A percentile compares a stretch with the other conserved stretches of the same genome.
Evolutionary conservation across 176 grass and related monocot species (phyloP).

Genomic region (Cenchrus fungigraminus): DNA sequence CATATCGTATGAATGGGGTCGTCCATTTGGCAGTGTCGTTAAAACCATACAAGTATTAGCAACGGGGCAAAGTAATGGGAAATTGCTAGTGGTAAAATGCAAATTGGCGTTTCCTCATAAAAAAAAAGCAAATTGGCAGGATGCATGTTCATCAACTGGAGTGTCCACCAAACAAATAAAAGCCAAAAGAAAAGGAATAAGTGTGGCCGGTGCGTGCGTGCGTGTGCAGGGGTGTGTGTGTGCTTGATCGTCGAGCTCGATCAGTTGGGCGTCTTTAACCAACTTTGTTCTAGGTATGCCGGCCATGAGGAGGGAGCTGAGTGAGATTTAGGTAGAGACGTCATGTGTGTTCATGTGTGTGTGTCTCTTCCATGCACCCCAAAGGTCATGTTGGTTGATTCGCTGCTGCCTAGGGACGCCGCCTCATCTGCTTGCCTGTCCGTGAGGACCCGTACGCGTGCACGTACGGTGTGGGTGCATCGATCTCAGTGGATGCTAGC

Average conservation of each 20-base stretch:
- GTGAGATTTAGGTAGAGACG: no score
- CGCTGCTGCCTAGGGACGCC: constrained; percentile 24
- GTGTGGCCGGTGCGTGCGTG: background rate
- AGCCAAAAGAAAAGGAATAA: background rate
- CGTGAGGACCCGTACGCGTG: constrained; percentile 29
- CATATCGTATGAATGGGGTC: no score
- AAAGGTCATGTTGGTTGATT: constrained; percentile 33
- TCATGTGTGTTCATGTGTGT: background rate
- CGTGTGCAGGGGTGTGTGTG: background rate
- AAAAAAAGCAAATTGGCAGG: background rate
- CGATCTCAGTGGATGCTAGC: no score
- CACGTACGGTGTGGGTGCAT: background rate
- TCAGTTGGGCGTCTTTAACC: constrained; percentile 34
- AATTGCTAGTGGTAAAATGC: no score
- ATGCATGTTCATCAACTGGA: background rate
- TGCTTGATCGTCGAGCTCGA: no score
- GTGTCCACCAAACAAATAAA: background rate
- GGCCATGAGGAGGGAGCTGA: constrained; percentile 19
- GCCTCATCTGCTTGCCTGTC: background rate
- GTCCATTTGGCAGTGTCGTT: no score
- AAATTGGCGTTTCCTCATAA: no score
- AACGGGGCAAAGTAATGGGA: no score
- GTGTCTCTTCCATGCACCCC: constrained; percentile 26
- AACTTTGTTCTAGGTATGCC: constrained; percentile 50
- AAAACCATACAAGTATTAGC: no score